These are phyloP conservation scores for Melanogaster broomeanus DNA, from an alignment of 768 basidiomycete species.

Conservation along the genomic window DNA sequence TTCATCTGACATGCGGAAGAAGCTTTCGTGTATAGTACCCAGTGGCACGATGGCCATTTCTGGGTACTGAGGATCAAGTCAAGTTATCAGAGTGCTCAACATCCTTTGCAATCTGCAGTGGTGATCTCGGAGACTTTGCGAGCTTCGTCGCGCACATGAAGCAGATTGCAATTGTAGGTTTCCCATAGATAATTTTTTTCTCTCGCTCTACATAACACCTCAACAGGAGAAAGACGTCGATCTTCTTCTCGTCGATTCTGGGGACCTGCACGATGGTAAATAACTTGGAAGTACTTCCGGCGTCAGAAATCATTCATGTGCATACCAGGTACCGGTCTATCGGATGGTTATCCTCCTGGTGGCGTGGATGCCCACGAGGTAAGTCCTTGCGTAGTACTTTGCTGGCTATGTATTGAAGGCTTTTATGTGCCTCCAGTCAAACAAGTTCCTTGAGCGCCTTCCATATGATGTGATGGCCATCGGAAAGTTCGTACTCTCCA, in stretches of 20 bases:
- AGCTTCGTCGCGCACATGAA: slow-evolving; percentile 90
- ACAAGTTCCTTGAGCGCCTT: slow-evolving; percentile 69
- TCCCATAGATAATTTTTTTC: neutral
- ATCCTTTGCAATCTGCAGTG: slow-evolving; percentile 30
- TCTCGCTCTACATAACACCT: neutral
- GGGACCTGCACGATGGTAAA: slow-evolving; percentile 72
- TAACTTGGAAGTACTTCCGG: neutral
- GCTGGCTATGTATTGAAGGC: neutral
- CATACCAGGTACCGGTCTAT: slow-evolving; percentile 68
- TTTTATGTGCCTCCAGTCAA: slow-evolving; percentile 46
- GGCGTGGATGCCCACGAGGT: slow-evolving; percentile 76
- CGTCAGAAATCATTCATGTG: neutral
- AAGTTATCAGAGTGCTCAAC: neutral
- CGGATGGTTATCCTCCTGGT: slow-evolving; percentile 72
- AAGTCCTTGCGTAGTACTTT: slow-evolving; percentile 12
- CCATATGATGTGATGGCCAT: slow-evolving; percentile 84
- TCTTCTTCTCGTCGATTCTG: slow-evolving; percentile 79
- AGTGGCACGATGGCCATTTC: neutral
- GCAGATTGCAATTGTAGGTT: slow-evolving; percentile 57
- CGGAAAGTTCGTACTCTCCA: slow-evolving; percentile 62
- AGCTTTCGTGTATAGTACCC: neutral
- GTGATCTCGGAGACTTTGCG: slow-evolving; percentile 78
- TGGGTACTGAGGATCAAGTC: neutral
- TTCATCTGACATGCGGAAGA: neutral
- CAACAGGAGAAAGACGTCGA: slow-evolving; percentile 70